phyloP scores from a whole-genome alignment of 1,284 basidiomycete species.

The Microbotryum saponariae region DNA sequence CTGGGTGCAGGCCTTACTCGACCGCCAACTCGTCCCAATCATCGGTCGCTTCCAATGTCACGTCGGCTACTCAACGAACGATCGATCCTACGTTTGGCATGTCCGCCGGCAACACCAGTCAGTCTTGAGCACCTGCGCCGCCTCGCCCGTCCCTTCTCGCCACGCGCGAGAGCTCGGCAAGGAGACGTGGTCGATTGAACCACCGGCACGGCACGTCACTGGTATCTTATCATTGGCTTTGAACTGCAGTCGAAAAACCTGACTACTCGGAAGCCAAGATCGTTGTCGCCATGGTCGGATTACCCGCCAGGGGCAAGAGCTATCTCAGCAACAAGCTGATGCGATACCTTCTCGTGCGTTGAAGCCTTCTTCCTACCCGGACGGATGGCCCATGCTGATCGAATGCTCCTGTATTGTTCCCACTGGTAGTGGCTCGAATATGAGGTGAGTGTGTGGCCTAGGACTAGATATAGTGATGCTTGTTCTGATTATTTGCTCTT shows the following conservation, averaged over 20 bases:
- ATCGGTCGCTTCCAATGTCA: constrained; percentile 11
- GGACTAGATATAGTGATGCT: constrained; percentile 39
- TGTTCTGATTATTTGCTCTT: constrained; percentile 33
- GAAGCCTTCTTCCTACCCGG: background rate
- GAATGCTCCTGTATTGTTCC: background rate
- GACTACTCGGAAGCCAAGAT: constrained; percentile 99
- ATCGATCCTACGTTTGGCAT: constrained; percentile 25
- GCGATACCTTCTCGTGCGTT: constrained; percentile 62
- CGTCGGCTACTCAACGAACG: constrained; percentile 11
- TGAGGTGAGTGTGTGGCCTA: constrained; percentile 58
- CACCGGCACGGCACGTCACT: background rate
- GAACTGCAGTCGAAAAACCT: constrained; percentile 70
- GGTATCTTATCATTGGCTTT: background rate
- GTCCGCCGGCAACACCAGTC: constrained; percentile 27
- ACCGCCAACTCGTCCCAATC: constrained; percentile 28
- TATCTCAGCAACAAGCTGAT: constrained; percentile 76
- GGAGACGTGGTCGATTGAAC: background rate
- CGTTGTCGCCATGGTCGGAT: constrained; percentile 90
- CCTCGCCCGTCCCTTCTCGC: background rate
- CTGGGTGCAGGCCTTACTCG: constrained; percentile 26
- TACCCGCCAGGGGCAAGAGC: constrained; percentile 75
- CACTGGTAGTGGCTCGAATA: constrained; percentile 86
- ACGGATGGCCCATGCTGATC: background rate
- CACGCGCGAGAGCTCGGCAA: background rate
- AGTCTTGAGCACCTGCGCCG: background rate